Conservation (phyloP, 768 basidiomycete genomes). For the Sporobolomyces pararoseus region DNA sequence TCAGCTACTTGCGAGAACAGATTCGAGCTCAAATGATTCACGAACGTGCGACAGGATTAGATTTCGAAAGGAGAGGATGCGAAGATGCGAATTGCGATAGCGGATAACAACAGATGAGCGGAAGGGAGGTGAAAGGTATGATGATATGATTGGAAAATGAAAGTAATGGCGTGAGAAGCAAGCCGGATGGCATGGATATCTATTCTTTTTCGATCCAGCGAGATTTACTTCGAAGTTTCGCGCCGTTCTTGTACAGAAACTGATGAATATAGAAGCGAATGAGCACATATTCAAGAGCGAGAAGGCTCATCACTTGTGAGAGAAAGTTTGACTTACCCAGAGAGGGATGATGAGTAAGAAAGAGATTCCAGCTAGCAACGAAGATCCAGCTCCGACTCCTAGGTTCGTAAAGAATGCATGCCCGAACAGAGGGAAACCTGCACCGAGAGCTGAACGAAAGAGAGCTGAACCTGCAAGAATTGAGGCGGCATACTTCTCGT, state of each 20-base stretch:
- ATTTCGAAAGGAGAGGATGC: neutral
- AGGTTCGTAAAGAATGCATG: slow-evolving; percentile 46
- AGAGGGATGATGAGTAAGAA: slow-evolving; percentile 49
- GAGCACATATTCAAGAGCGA: no score
- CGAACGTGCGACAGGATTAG: slow-evolving; percentile 1
- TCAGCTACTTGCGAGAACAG: no score
- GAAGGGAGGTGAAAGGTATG: no score
- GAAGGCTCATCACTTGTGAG: no score
- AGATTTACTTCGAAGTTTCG: neutral
- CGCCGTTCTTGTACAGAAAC: slow-evolving; percentile 13
- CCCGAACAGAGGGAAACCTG: slow-evolving; percentile 44
- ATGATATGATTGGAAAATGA: no score
- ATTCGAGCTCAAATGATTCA: neutral
- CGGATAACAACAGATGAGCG: no score
- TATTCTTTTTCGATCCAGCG: slow-evolving; percentile 3
- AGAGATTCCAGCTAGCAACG: slow-evolving; percentile 47
- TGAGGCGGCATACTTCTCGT: slow-evolving; percentile 48
- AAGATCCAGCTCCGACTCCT: slow-evolving; percentile 47
- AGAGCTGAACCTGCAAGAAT: slow-evolving; percentile 50
- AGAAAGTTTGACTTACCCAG: slow-evolving; percentile 39
- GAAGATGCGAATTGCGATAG: no score
- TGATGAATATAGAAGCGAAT: slow-evolving; percentile 25
- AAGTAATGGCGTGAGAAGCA: no score
- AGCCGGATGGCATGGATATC: neutral
- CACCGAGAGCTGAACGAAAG: slow-evolving; percentile 47